A percentile compares a stretch with the other conserved stretches of the same genome.
Evolutionary conservation across 2,329 filamentous ascomycete species (phyloP).

Genomic region (Epichloe sp.): DNA sequence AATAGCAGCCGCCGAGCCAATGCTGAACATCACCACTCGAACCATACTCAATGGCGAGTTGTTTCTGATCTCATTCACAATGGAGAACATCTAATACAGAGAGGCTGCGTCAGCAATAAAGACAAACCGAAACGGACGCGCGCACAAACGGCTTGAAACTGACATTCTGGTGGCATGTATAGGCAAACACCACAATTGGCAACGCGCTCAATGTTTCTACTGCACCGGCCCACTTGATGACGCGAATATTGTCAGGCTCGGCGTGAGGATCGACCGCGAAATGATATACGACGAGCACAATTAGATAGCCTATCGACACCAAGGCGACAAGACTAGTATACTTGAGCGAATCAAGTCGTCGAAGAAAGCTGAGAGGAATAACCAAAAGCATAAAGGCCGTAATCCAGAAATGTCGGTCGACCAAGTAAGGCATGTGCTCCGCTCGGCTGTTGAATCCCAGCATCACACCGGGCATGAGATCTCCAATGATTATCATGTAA

Average conservation of each 20-base stretch:
- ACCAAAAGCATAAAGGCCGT: conserved; percentile 95
- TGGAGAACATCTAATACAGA: conserved; percentile 76
- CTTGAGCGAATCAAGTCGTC: conserved; percentile 86
- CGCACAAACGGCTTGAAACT: conserved; percentile 13
- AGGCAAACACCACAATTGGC: conserved; percentile 96
- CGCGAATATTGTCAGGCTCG: conserved; percentile 59
- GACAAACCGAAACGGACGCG: not conserved
- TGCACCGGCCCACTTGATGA: conserved; percentile 67
- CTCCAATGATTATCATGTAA: conserved; percentile 97
- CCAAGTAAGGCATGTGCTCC: conserved; percentile 53
- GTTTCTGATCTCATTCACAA: conserved; percentile 85
- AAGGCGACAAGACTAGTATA: conserved; percentile 90
- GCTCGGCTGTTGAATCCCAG: conserved; percentile 60
- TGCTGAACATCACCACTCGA: conserved; percentile 67
- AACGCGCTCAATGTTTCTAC: conserved; percentile 72
- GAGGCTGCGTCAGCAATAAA: conserved; percentile 12
- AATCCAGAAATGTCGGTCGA: conserved; percentile 93
- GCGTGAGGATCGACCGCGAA: conserved; percentile 68
- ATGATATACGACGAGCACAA: conserved; percentile 86
- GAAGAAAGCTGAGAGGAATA: conserved; percentile 85
- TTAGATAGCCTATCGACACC: conserved; percentile 85
- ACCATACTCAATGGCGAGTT: conserved; percentile 65
- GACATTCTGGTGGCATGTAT: conserved; percentile 97
- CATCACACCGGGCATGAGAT: conserved; percentile 92
- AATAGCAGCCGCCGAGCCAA: conserved; percentile 73